Base-by-base conservation (phyloP, 192 early-diverging fungal species). In the Mortierella antarctica region DNA sequence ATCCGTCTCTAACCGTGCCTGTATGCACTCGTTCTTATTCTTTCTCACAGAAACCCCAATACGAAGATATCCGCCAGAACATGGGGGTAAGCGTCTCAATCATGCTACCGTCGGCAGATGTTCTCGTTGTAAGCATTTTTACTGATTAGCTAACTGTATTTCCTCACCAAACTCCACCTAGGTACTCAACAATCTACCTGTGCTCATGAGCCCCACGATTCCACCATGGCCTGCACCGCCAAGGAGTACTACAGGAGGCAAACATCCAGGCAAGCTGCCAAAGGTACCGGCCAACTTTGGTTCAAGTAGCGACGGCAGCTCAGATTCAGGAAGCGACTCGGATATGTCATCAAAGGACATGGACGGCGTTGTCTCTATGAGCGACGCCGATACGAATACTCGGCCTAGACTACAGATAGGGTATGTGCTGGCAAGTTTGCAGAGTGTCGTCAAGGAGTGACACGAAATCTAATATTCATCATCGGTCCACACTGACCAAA, bases 211-310 rank as follows among this genome's bases (percentile, higher is more conserved):
- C 57, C 68, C 68, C 49, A 71, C 75, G 23, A 52, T 67, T 11
- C 58, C 75, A 14, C 49, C 75, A 7, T 67, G 63, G 63, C 69
- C 75, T 18, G 50, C 49, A 8, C 69, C 75, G 21, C 18, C 52
- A 42, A 62, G 75, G 20, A 71, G 58, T 62, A 20, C 48, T 4
- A 79, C 68, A 0, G 75, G 75, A 59, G 75, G 75, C 20, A 79
- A 79, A 58, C 75, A 71, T n/a, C 75, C 75, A 23, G 75, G 75
- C 42, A 79, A 79, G 52, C 41, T 79, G 17, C 75, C 75, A 14
- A 79, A 54, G 17, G 68, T 55, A 14, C 57, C 75, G 4, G 47
- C 59, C 11, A 49, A 51, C 14, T 13, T 65, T 31, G 62, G 57
- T 18, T 49, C 45, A 12, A 79, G 68, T 39, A 70, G 68, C 46